Percentiles rank a stretch among this genome's conserved stretches.
Conservation (phyloP, 2,329 filamentous ascomycete genomes). For the Xylariaceae sp. region DNA sequence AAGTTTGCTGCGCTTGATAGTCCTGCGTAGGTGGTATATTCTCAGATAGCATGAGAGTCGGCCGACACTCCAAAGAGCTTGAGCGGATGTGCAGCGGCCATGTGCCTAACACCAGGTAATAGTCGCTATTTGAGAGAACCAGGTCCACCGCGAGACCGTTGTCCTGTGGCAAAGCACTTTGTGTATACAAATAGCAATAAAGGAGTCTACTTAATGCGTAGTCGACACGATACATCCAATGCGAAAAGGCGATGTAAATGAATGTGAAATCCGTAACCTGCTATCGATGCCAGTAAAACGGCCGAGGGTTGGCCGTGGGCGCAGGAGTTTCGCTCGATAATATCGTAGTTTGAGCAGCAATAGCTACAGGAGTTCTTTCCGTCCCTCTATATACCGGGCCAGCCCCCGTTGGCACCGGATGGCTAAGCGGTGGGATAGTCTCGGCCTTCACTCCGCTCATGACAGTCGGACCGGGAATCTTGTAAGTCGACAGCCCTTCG, state of each 20-base stretch:
- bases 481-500: conserved; percentile 21
- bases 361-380: conserved; percentile 6
- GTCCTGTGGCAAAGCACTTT: no score
- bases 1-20: no score
- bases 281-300: background rate
- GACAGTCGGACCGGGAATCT: conserved; percentile 26
- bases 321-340: background rate
- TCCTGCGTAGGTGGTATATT: no score
- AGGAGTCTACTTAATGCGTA: background rate
- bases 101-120: no score
- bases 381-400: conserved; percentile 19
- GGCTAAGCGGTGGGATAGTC: conserved; percentile 17
- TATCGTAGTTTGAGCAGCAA: background rate
- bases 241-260: background rate
- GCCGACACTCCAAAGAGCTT: no score
- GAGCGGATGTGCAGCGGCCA: no score
- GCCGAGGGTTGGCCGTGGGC: background rate
- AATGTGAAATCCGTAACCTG: no score
- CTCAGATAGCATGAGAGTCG: no score
- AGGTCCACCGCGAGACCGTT: no score
- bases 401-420: conserved; percentile 23
- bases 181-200: no score
- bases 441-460: conserved; percentile 14
- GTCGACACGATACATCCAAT: background rate
- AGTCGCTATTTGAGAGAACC: no score